These are phyloP conservation scores for Cyberlindnera bimundalis DNA, from an alignment of 805 yeast species.

Conservation along the genomic window DNA sequence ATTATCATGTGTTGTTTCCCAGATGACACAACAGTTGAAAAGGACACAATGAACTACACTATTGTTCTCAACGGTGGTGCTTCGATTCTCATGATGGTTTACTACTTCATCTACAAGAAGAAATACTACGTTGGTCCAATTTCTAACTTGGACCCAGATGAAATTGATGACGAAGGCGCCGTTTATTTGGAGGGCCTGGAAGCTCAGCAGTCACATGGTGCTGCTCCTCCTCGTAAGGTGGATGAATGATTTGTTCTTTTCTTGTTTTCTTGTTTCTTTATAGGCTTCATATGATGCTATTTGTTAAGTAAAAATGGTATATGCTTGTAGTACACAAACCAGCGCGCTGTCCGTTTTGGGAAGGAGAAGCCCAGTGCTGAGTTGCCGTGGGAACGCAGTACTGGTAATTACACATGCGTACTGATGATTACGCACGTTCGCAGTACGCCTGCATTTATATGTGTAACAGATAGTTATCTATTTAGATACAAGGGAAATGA, in stretches of 20 bases:
- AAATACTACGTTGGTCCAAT: slow-evolving; percentile 57
- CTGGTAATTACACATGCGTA: too few species aligned
- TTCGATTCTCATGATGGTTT: slow-evolving; percentile 52
- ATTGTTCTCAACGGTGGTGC: slow-evolving; percentile 61
- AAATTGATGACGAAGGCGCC: slow-evolving; percentile 16
- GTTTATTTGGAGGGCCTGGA: slow-evolving; percentile 16
- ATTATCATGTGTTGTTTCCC: slow-evolving; percentile 66
- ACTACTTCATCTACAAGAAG: slow-evolving; percentile 50
- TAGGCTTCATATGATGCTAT: too few species aligned
- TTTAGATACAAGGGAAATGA: too few species aligned
- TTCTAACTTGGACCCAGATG: slow-evolving; percentile 30
- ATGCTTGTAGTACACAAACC: background rate
- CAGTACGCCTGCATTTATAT: too few species aligned
- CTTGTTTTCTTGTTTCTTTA: too few species aligned
- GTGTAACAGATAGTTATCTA: too few species aligned
- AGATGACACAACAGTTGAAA: slow-evolving; percentile 31
- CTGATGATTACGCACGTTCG: too few species aligned
- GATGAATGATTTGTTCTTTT: background rate
- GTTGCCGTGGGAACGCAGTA: too few species aligned
- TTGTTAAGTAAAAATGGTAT: too few species aligned
- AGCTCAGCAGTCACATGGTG: slow-evolving; percentile 2
- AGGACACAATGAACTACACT: slow-evolving; percentile 65
- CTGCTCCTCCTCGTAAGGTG: slow-evolving; percentile 8
- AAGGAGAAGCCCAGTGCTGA: background rate
- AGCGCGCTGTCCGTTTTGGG: slow-evolving; percentile 2